phyloP scores from a whole-genome alignment of 441 rosid species.

The Bocquillonia castaneifolia region DNA sequence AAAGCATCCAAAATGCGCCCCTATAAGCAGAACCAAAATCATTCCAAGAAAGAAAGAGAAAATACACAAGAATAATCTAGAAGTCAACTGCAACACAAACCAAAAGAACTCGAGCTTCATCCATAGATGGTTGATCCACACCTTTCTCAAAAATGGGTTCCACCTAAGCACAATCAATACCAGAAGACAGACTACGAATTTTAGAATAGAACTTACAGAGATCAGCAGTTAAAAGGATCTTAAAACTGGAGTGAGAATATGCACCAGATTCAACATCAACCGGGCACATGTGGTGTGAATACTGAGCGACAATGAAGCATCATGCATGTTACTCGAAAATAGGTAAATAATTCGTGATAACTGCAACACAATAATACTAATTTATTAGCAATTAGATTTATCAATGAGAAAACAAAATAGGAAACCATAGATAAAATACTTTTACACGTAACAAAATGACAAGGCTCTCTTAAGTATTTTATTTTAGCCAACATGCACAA shows the following conservation, averaged over 20 bases:
- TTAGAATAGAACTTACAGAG: slow-evolving; percentile 18
- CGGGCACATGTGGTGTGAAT: slow-evolving; percentile 97
- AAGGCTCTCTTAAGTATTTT: no score
- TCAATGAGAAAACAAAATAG: background rate
- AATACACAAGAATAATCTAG: slow-evolving; percentile 9
- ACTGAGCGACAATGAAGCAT: slow-evolving; percentile 84
- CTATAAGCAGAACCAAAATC: slow-evolving; percentile 34
- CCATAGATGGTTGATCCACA: slow-evolving; percentile 84
- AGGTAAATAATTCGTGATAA: slow-evolving; percentile 88
- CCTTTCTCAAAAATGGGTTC: slow-evolving; percentile 99
- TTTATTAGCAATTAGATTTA: slow-evolving; percentile 12
- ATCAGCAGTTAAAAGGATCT: slow-evolving; percentile 12
- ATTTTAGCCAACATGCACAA: background rate
- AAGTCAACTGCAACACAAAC: slow-evolving; percentile 35
- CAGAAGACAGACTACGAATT: slow-evolving; percentile 17
- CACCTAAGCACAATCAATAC: slow-evolving; percentile 48
- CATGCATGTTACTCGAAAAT: slow-evolving; percentile 97
- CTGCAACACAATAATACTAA: slow-evolving; percentile 47
- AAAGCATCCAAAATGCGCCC: slow-evolving; percentile 98
- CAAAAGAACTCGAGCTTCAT: slow-evolving; percentile 84
- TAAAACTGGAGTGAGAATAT: slow-evolving; percentile 22
- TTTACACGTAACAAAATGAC: background rate
- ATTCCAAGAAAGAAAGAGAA: slow-evolving; percentile 14
- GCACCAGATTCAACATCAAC: slow-evolving; percentile 94
- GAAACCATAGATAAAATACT: background rate